A percentile compares a stretch with the other conserved stretches of the same genome.
These are phyloP conservation scores for Xylaria sp. DNA, from an alignment of 2,329 filamentous ascomycete species.

Conservation along the genomic window DNA sequence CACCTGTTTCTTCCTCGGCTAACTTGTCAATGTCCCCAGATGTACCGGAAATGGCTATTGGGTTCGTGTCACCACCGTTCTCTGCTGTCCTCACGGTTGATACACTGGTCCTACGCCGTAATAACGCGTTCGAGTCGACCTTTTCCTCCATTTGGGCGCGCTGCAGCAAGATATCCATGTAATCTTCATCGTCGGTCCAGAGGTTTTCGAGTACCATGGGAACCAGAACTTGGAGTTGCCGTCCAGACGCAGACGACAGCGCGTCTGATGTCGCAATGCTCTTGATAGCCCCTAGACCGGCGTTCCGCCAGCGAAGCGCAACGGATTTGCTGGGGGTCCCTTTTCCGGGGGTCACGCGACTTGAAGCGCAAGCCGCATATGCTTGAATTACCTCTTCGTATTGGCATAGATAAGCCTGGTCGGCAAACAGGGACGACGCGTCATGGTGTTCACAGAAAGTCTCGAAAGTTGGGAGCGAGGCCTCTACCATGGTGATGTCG, in stretches of 20 bases:
- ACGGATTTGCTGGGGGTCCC: conserved; percentile 70
- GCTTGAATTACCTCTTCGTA: conserved; percentile 81
- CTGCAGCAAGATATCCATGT: conserved; percentile 71
- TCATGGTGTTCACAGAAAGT: conserved; percentile 91
- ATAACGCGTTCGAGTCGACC: conserved; percentile 65
- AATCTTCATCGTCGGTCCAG: conserved; percentile 74
- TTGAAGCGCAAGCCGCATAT: conserved; percentile 81
- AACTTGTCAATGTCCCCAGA: conserved; percentile 87
- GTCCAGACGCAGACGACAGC: conserved; percentile 74
- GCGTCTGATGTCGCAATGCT: conserved; percentile 81
- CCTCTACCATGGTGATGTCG: conserved; percentile 92
- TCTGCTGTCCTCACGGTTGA: conserved; percentile 78
- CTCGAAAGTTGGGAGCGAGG: conserved; percentile 84
- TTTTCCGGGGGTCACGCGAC: conserved; percentile 58
- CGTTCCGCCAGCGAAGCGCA: conserved; percentile 77
- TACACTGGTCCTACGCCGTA: conserved; percentile 75
- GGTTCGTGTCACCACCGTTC: conserved; percentile 66
- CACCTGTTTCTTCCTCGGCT: conserved; percentile 85
- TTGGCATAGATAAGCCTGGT: conserved; percentile 80
- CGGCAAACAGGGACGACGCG: conserved; percentile 80
- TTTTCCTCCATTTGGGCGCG: conserved; percentile 72
- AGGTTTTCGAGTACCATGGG: conserved; percentile 88
- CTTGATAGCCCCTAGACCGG: conserved; percentile 78
- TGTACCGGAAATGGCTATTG: conserved; percentile 76
- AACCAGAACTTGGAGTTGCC: conserved; percentile 78